A percentile compares a stretch with the other conserved stretches of the same genome.
Conservation (phyloP, 176 grass and related monocot genomes). For the Urochloa ruziziensis region DNA sequence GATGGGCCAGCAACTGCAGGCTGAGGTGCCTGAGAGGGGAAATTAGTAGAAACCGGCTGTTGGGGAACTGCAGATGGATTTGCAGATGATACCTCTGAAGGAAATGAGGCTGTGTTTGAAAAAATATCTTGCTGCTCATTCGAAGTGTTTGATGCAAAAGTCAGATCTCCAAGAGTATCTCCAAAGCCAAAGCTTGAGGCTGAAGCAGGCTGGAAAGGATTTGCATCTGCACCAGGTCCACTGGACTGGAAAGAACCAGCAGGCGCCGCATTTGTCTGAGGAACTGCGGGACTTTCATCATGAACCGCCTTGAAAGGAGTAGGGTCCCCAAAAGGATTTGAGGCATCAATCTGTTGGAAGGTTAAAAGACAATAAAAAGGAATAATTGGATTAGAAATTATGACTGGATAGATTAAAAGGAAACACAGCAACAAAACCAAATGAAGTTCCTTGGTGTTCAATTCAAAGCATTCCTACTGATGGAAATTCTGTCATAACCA, state of each 20-base stretch:
- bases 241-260: slow-evolving; percentile 47
- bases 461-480: slow-evolving; percentile 4
- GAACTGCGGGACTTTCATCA: slow-evolving; percentile 47
- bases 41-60: slow-evolving; percentile 25
- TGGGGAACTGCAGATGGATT: slow-evolving; percentile 27
- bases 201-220: slow-evolving; percentile 53
- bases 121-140: slow-evolving; percentile 52
- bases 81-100: slow-evolving; percentile 19
- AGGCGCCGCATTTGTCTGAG: slow-evolving; percentile 50
- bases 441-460: slow-evolving; percentile 14
- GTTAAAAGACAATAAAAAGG: slow-evolving; percentile 21
- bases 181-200: slow-evolving; percentile 70
- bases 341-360: slow-evolving; percentile 40
- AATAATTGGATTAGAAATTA: not conserved
- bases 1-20: slow-evolving; percentile 8
- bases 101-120: slow-evolving; percentile 31
- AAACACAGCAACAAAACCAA: not conserved
- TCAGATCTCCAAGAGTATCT: slow-evolving; percentile 65
- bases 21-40: slow-evolving; percentile 28
- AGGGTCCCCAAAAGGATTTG: slow-evolving; percentile 90
- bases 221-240: slow-evolving; percentile 34
- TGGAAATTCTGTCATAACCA: not conserved
- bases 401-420: not conserved
- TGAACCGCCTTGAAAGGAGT: slow-evolving; percentile 76
- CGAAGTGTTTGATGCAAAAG: slow-evolving; percentile 42